Base-by-base conservation (phyloP, 306 rosid species). In the Ormosia emarginata region DNA sequence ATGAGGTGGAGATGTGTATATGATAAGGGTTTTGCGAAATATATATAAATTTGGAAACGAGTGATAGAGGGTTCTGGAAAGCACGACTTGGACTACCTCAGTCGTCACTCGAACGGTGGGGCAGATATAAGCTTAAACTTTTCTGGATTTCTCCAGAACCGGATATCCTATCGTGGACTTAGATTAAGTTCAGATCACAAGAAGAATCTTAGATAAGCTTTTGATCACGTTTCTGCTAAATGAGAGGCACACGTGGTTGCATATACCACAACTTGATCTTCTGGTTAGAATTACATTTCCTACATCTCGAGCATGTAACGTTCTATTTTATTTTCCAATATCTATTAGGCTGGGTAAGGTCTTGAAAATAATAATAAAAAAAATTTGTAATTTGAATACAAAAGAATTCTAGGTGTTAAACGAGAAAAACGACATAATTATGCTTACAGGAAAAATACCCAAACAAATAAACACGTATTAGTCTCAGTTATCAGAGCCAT, bases 111-210 rank as follows among this genome's bases (percentile, higher is more conserved):
- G 41, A 3, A 3, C 33, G 43, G 30, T 49, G 80, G 79, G 79
- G 73, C 46, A 43, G 61, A 6, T 12, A 46, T 47, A 52, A 17
- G 86, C 1, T 63, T 71, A 44, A 15, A 3, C 5, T 70, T 66
- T 66, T 87, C 87, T 47, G 36, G 83, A 83, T 2, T 11, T 71
- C 78, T 84, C 85, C 64, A 46, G 83, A 83, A 65, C 83, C 83
- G 53, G 34, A 74, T n/a, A 69, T 55, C 7, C 61, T 13, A n/a
- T 34, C 34, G 18, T 2, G 15, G 6, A 77, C 34, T 34, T 39
- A 17, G 37, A 39, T 65, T 29, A 53, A 53, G 3, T 61, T 65
- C 33, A 37, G 13, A 15, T 65, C 13, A 5, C 46, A 14, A 36
- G 0, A 13, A 63, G 44, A 63, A 36, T 63, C 11, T 6, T 36